Base-by-base conservation (phyloP, 2,329 filamentous ascomycete genomes). In the Fusarium sacchari region DNA sequence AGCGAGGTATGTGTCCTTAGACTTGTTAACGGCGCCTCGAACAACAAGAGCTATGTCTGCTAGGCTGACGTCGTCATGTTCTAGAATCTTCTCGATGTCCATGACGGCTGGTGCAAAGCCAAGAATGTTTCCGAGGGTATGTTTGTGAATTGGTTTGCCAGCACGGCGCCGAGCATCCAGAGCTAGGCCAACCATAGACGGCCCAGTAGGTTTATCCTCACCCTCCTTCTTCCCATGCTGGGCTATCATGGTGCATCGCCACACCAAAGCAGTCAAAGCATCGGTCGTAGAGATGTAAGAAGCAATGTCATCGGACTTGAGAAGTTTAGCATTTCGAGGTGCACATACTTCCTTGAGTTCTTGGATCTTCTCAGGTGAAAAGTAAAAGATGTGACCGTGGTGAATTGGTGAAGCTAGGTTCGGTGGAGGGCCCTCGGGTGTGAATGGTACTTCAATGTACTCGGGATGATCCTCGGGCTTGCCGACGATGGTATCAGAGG, bases 381-480 rank as follows among this genome's bases (percentile, higher is more conserved):
- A 68, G 32, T 68, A 68, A 22, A 68, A 68, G 36, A 68, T 24
- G 14, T 68, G 49, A 2, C 64, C 65, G 5, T 68, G 65, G 7
- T 65, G 44, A 12, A 68, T 30, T 1, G 64, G 65, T 14, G 64
- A 47, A 13, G 42, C 36, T 2, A 68, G 47, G 24, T 68, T 68
- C 7, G 65, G 56, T 22, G 65, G 65, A 17, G 64, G 56, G 1
- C 47, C 65, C 1, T 60, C 43, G 1, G 65, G 65, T 4, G 65
- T 68, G 8, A 68, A 63, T 3, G 65, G 64, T 14, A 68, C 15
- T 28, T 68, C 65, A 1, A 68, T 20, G 18, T 68, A 68, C 5
- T 68, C 65, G 0, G 65, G 42, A 5, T 68, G 65, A 8, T 68
- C 65, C 8, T 68, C 65, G 4, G 47, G 39, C 3, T 55, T 68